Percentiles rank a stretch among this genome's conserved stretches.
phyloP scores from a whole-genome alignment of 345 rosid species.

The Odontarrhena argentea region DNA sequence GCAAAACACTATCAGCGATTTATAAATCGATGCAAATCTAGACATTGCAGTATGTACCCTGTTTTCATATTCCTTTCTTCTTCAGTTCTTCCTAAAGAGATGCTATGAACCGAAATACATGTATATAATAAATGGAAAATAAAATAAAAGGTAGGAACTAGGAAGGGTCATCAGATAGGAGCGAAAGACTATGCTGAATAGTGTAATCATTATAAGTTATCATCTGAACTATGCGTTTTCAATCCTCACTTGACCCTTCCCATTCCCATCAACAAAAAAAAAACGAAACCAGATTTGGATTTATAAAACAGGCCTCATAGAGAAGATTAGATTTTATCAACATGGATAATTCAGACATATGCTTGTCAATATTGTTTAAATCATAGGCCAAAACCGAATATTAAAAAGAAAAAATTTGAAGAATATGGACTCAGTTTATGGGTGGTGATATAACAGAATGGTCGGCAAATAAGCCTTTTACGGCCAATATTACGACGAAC shows the following conservation, averaged over 20 bases:
- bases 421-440: constrained; percentile 74
- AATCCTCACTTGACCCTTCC: constrained; percentile 71
- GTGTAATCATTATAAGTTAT: constrained; percentile 58
- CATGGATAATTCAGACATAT: constrained; percentile 79
- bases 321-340: constrained; percentile 81
- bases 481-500: constrained; percentile 93
- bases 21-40: no score
- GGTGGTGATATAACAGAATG: constrained; percentile 99
- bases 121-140: no score
- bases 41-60: no score
- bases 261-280: neutral
- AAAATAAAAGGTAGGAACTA: no score
- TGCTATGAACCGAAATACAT: no score
- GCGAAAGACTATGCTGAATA: constrained; percentile 74
- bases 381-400: constrained; percentile 60
- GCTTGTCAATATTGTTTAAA: constrained; percentile 69
- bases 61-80: no score
- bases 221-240: constrained; percentile 93
- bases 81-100: no score
- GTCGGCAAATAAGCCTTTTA: constrained; percentile 79
- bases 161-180: constrained; percentile 89
- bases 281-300: neutral
- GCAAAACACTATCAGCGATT: no score
- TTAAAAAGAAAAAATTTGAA: neutral
- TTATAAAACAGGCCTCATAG: constrained; percentile 62